These are phyloP conservation scores for Triticum timopheevii DNA, from an alignment of 176 grass and related monocot genomes.

Conservation along the genomic window DNA sequence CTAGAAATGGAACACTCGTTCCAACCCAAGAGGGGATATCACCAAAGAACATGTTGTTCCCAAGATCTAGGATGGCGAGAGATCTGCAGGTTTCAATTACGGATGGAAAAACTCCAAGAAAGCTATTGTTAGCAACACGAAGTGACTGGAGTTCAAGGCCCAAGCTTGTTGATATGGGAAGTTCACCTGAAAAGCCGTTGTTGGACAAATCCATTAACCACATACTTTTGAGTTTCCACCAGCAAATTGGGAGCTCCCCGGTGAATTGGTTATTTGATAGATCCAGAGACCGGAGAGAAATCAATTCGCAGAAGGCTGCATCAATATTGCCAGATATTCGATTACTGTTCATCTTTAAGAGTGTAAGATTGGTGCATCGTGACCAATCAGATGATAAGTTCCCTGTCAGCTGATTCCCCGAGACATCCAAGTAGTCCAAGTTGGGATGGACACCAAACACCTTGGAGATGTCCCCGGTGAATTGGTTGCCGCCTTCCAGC, in stretches of 20 bases:
- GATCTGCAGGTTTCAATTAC: background rate
- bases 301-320: too few relatives aligned
- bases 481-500: constrained; percentile 50
- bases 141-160: constrained; percentile 32
- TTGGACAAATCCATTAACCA: background rate
- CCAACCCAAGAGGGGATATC: constrained; percentile 48
- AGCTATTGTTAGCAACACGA: constrained; percentile 38
- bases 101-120: constrained; percentile 27
- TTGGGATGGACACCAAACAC: constrained; percentile 56
- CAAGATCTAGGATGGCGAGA: constrained; percentile 40
- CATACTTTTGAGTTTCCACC: background rate
- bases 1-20: constrained; percentile 27
- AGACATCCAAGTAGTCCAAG: constrained; percentile 57
- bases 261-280: background rate
- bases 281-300: too few relatives aligned
- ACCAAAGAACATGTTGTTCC: constrained; percentile 38
- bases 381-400: too few relatives aligned
- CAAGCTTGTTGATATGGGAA: background rate
- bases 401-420: background rate
- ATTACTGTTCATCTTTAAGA: too few relatives aligned
- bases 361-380: too few relatives aligned
- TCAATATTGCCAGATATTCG: too few relatives aligned
- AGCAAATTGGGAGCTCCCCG: background rate
- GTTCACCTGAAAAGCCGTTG: background rate
- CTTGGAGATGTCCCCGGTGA: constrained; percentile 68